Evolutionary conservation across 371 early-diverging fungal species (phyloP), one percentile per base, ranked within the genome.

Genomic region (Circinella minor): DNA sequence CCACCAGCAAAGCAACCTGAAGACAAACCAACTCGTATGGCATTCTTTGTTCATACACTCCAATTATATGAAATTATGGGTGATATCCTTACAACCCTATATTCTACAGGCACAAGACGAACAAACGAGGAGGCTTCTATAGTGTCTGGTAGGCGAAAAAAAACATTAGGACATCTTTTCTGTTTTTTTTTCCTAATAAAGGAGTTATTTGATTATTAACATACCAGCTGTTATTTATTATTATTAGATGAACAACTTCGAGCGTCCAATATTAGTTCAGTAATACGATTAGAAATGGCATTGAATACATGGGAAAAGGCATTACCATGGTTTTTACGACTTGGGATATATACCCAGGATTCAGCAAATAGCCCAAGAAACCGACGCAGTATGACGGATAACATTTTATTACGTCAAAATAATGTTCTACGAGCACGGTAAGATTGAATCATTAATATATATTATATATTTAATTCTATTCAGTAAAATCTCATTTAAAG

Each of bases 1-100:
- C 60, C 70, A 4, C 72, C 75, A 17, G 70, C 72, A 9, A 17
- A n/a, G 20, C 75, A 75, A 43, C 70, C 75, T 5, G 66, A 64
- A 17, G 47, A 69, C n/a, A 75, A 75, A 27, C 75, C 75, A 13
- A 75, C 73, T 38, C 73, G 72, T 20, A 75, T 72, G 75, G 69
- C 73, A 3, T 75, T 72, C 11, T 69, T 75, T 47, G 75, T 72
- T 1, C 68, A 75, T 17, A 75, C 72, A 0, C 55, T 75, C 10
- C 60, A 72, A 37, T 61, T 75, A 27, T 75, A 75, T 36, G 75
- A 75, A 61, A 72, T 75, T 8, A 75, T 75, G 75, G 75, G 75
- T 9, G 75, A 75, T 36, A 75, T 75, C 20, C 49, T 75, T 2
- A 49, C 63, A n/a, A 75, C 75, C 1, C 18, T 75, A 18, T 75